phyloP scores from a whole-genome alignment of 768 basidiomycete species.

The Rhizopogon vinicolor region DNA sequence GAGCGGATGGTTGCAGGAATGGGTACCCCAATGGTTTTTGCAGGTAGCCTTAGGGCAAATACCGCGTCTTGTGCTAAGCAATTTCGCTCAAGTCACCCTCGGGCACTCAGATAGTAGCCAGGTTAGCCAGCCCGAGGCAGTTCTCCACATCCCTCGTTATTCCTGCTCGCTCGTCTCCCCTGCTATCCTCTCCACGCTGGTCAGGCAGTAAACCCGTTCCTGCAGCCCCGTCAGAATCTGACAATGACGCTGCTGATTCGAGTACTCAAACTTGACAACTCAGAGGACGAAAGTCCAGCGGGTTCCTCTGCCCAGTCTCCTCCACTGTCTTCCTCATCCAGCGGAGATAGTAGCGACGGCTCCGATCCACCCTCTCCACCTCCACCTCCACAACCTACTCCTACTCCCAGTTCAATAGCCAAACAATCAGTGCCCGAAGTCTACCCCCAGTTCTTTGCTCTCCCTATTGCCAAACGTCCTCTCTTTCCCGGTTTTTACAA shows the following conservation, averaged over 20 bases:
- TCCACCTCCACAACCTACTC: conserved; percentile 32
- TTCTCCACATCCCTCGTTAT: conserved; percentile 21
- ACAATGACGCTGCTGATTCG: conserved; percentile 22
- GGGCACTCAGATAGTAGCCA: conserved; percentile 5
- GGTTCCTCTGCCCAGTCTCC: conserved; percentile 28
- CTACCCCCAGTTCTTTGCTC: conserved; percentile 91
- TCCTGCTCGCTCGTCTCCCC: conserved; percentile 26
- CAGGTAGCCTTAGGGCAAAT: conserved; percentile 13
- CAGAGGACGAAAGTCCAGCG: conserved; percentile 27
- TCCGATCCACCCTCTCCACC: conserved; percentile 36
- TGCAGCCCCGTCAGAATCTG: conserved; percentile 14
- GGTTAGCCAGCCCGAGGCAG: conserved; percentile 12
- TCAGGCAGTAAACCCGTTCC: conserved; percentile 29
- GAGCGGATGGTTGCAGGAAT: conserved; percentile 6
- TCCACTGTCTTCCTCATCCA: conserved; percentile 35
- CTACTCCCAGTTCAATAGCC: conserved; percentile 54
- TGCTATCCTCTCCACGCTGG: conserved; percentile 33
- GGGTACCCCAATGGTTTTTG: conserved; percentile 14
- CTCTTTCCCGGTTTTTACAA: conserved; percentile 99
- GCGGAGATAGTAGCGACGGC: conserved; percentile 33
- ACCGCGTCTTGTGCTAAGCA: conserved; percentile 8
- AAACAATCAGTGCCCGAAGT: conserved; percentile 85
- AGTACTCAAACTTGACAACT: conserved; percentile 14
- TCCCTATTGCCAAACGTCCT: conserved; percentile 92
- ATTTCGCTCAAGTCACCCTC: conserved; percentile 7